These are phyloP conservation scores for Hymenoscyphus fraxineus DNA, from an alignment of 2,329 filamentous ascomycete genomes.

Conservation along the genomic window DNA sequence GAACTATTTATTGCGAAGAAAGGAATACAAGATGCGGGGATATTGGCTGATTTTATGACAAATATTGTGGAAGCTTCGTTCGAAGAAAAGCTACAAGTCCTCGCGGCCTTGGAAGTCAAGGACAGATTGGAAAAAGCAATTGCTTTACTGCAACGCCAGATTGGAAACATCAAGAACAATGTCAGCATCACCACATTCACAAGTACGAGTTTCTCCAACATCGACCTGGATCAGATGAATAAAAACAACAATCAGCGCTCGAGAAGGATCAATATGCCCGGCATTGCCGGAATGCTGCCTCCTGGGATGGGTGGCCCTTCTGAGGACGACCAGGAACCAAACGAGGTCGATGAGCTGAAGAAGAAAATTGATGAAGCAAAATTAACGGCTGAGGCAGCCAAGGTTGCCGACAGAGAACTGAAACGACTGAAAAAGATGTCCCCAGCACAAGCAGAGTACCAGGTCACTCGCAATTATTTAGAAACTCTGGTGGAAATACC, in stretches of 20 bases:
- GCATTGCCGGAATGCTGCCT: slow-evolving; percentile 27
- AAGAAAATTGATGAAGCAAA: slow-evolving; percentile 80
- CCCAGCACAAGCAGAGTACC: slow-evolving; percentile 91
- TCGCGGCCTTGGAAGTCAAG: slow-evolving; percentile 76
- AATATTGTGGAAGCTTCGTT: slow-evolving; percentile 84
- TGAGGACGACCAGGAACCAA: slow-evolving; percentile 72
- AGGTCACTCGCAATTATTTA: slow-evolving; percentile 87
- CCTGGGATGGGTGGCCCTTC: slow-evolving; percentile 34
- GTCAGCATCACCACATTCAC: slow-evolving; percentile 80
- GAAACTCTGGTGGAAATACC: slow-evolving; percentile 93
- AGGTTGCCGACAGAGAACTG: slow-evolving; percentile 86
- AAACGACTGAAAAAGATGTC: slow-evolving; percentile 92
- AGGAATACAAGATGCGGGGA: slow-evolving; percentile 74
- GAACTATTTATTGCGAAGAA: slow-evolving; percentile 85
- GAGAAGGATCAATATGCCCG: slow-evolving; percentile 27
- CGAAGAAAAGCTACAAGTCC: slow-evolving; percentile 84
- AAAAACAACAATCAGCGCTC: slow-evolving; percentile 42
- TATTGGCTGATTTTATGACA: slow-evolving; percentile 93
- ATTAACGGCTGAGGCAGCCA: slow-evolving; percentile 78
- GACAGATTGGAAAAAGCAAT: slow-evolving; percentile 77
- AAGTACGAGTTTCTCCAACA: slow-evolving; percentile 57
- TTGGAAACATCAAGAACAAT: slow-evolving; percentile 79
- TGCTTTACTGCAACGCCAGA: slow-evolving; percentile 77
- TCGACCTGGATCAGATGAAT: slow-evolving; percentile 52
- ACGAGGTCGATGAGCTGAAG: slow-evolving; percentile 87